phyloP scores from a whole-genome alignment of 345 rosid species.

The Chamaenerion angustifolium region DNA sequence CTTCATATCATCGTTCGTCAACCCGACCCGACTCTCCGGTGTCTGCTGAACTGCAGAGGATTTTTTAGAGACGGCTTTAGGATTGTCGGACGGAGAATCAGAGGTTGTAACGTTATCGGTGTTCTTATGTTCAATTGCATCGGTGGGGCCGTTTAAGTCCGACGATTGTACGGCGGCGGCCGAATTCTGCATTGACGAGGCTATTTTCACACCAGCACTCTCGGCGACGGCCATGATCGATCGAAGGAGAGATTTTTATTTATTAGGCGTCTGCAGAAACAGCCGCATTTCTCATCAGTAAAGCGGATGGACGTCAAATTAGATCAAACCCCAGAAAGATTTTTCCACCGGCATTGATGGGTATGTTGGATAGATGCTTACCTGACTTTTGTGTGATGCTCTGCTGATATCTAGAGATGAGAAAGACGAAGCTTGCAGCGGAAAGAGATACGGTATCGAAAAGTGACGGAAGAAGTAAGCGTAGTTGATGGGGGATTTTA shows the following conservation, averaged over 20 bases:
- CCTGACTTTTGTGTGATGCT: no score
- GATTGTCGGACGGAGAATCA: conserved; percentile 17
- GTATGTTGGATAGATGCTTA: background rate
- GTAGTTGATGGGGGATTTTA: no score
- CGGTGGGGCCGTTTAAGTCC: conserved; percentile 20
- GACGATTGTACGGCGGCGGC: conserved; percentile 29
- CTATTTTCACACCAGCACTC: conserved; percentile 69
- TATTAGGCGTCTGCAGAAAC: background rate
- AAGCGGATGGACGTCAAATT: background rate
- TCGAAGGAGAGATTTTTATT: no score
- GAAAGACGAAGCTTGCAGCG: no score
- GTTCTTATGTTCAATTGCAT: conserved; percentile 25
- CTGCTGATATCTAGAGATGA: no score
- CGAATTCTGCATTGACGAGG: conserved; percentile 48
- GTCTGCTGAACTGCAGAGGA: conserved; percentile 11
- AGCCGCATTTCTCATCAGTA: background rate
- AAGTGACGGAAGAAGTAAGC: no score
- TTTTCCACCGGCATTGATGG: background rate
- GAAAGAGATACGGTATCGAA: no score
- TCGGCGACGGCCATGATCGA: conserved; percentile 88
- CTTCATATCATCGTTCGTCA: conserved; percentile 36
- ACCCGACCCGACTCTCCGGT: conserved; percentile 15
- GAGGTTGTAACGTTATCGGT: conserved; percentile 37
- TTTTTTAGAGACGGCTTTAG: background rate
- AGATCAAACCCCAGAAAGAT: conserved; percentile 3